Conservation (phyloP, 169 alveolate species). For the Eimeria falciformis region DNA sequence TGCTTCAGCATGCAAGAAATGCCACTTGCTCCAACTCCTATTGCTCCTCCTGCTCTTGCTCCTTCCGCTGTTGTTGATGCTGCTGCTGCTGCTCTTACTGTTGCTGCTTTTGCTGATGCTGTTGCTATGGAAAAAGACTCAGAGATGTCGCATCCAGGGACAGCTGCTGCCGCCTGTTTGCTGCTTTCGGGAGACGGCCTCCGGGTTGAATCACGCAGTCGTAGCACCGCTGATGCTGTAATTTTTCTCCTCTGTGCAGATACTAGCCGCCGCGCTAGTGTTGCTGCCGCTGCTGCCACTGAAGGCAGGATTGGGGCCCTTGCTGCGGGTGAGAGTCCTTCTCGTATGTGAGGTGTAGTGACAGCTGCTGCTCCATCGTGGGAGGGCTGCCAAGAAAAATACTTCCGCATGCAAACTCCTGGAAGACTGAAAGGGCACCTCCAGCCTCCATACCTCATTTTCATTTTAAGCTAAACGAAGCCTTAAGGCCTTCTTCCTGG, state of each 20-base stretch:
- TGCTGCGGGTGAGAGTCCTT: too few species aligned
- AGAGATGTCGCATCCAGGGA: too few species aligned
- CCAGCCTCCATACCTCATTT: neutral
- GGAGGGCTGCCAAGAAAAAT: neutral
- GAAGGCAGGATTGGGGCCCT: too few species aligned
- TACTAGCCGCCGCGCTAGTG: too few species aligned
- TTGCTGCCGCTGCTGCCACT: slow-evolving; percentile 16
- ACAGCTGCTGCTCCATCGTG: neutral
- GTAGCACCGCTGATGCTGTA: too few species aligned
- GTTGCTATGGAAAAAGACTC: neutral
- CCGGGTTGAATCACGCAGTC: too few species aligned
- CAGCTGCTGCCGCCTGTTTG: slow-evolving; percentile 19
- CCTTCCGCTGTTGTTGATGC: neutral
- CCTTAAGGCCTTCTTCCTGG: too few species aligned
- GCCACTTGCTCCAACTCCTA: slow-evolving; percentile 31
- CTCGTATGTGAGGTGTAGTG: too few species aligned
- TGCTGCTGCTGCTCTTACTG: slow-evolving; percentile 25
- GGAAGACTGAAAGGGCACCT: neutral
- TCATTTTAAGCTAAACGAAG: too few species aligned
- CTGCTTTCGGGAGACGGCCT: too few species aligned
- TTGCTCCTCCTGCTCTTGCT: neutral
- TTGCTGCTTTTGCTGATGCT: slow-evolving; percentile 20
- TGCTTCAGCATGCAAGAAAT: slow-evolving; percentile 60
- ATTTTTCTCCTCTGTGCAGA: too few species aligned
- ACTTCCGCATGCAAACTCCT: neutral